These are phyloP conservation scores for Clarireedia paspali DNA, from an alignment of 2,329 filamentous ascomycete genomes.

Conservation along the genomic window DNA sequence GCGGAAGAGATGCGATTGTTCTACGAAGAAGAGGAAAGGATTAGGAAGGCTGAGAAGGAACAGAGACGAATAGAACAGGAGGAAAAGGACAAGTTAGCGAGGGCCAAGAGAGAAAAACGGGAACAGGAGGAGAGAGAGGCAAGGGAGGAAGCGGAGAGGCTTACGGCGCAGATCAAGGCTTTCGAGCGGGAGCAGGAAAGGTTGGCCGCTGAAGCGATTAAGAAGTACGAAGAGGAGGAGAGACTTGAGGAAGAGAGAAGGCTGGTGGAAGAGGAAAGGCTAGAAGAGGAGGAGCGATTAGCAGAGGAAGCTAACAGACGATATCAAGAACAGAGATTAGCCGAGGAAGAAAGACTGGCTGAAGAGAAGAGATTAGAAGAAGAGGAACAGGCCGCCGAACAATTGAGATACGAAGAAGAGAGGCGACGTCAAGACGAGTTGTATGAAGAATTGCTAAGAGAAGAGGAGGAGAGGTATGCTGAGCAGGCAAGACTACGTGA, in stretches of 20 bases:
- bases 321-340: slow-evolving; percentile 3
- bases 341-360: not conserved
- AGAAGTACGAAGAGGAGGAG: slow-evolving; percentile 6
- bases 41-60: slow-evolving; percentile 5
- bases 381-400: slow-evolving; percentile 4
- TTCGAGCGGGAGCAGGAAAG: slow-evolving; percentile 9
- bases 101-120: slow-evolving; percentile 4
- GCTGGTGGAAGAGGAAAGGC: not conserved
- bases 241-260: not conserved
- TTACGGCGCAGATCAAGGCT: slow-evolving; percentile 8
- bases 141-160: slow-evolving; percentile 9
- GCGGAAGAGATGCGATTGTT: slow-evolving; percentile 14
- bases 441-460: not conserved
- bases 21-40: slow-evolving; percentile 6
- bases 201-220: slow-evolving; percentile 7
- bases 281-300: slow-evolving; percentile 1
- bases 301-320: not conserved
- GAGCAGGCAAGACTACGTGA: slow-evolving; percentile 4
- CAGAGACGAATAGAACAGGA: slow-evolving; percentile 1
- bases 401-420: slow-evolving; percentile 1
- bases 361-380: not conserved
- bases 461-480: slow-evolving; percentile 4
- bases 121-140: slow-evolving; percentile 6
- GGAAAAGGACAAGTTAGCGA: slow-evolving; percentile 1
- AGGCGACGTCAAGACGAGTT: not conserved